Conservation (phyloP, 768 basidiomycete species). For the Lentinula edodes region DNA sequence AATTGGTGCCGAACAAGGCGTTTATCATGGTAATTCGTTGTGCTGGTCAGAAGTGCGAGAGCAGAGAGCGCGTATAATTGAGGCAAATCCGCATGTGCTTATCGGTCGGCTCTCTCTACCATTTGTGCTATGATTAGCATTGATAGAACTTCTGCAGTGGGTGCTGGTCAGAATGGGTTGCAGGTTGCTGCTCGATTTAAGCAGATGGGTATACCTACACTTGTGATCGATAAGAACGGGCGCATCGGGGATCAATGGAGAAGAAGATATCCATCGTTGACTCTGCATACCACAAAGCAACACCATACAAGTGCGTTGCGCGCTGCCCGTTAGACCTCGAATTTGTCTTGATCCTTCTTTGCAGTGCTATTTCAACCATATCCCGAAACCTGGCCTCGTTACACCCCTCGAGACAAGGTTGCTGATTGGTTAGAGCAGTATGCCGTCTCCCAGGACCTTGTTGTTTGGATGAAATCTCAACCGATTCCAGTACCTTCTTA, state of each 20-base stretch:
- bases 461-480: slow-evolving; percentile 34
- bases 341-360: slow-evolving; percentile 9
- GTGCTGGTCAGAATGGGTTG: slow-evolving; percentile 30
- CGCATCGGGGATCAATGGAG: slow-evolving; percentile 60
- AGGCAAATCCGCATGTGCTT: slow-evolving; percentile 31
- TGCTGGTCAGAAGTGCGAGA: slow-evolving; percentile 28
- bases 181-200: slow-evolving; percentile 41
- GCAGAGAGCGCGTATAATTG: slow-evolving; percentile 28
- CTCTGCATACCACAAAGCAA: slow-evolving; percentile 35
- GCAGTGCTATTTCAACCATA: slow-evolving; percentile 2
- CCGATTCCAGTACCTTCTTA: slow-evolving; percentile 27
- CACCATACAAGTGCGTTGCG: slow-evolving; percentile 13
- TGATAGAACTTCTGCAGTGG: slow-evolving; percentile 17
- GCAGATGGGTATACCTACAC: slow-evolving; percentile 43
- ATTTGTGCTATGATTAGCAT: slow-evolving; percentile 12
- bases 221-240: slow-evolving; percentile 54
- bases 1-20: slow-evolving; percentile 19
- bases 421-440: slow-evolving; percentile 42
- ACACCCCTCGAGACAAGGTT: slow-evolving; percentile 34
- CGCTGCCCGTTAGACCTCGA: slow-evolving; percentile 1
- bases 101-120: slow-evolving; percentile 23
- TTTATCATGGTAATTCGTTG: slow-evolving; percentile 30
- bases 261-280: slow-evolving; percentile 52
- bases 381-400: slow-evolving; percentile 30
- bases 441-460: slow-evolving; percentile 31